phyloP scores from a whole-genome alignment of 2,329 filamentous ascomycete genomes.

The Alternaria dauci region DNA sequence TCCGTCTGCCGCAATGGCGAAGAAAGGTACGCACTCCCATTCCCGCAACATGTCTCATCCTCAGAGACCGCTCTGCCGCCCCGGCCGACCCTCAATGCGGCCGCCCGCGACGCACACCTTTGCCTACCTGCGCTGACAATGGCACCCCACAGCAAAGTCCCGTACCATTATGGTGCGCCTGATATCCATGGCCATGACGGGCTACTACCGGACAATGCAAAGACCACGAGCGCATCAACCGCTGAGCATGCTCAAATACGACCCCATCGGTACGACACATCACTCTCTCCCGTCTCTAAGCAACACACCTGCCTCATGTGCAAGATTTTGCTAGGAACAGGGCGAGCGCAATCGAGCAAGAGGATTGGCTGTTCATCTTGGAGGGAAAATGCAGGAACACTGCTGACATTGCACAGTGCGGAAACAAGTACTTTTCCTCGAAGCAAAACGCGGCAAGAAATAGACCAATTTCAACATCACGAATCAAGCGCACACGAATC shows the following conservation, averaged over 20 bases:
- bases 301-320: background rate
- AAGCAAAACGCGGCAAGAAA: constrained; percentile 82
- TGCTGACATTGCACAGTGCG: constrained; percentile 68
- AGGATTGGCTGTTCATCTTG: too few species aligned
- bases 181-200: constrained; percentile 98
- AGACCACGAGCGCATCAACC: constrained; percentile 82
- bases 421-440: constrained; percentile 94
- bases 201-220: constrained; percentile 92
- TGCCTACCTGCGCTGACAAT: constrained; percentile 25
- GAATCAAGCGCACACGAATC: constrained; percentile 1
- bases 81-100: background rate
- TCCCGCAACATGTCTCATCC: background rate
- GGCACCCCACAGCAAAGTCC: constrained; percentile 74
- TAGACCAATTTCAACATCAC: background rate
- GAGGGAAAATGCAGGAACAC: background rate
- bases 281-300: background rate
- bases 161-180: constrained; percentile 93
- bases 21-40: constrained; percentile 39
- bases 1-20: constrained; percentile 41
- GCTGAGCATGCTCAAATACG: constrained; percentile 98
- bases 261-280: constrained; percentile 79
- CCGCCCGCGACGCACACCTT: background rate
- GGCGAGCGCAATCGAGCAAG: background rate
- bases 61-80: too few species aligned
- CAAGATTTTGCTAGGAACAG: background rate